A percentile compares a stretch with the other conserved stretches of the same genome.
Conservation (phyloP, 1,139 yeast species). For the Spencermartinsiella ligniputridi region DNA sequence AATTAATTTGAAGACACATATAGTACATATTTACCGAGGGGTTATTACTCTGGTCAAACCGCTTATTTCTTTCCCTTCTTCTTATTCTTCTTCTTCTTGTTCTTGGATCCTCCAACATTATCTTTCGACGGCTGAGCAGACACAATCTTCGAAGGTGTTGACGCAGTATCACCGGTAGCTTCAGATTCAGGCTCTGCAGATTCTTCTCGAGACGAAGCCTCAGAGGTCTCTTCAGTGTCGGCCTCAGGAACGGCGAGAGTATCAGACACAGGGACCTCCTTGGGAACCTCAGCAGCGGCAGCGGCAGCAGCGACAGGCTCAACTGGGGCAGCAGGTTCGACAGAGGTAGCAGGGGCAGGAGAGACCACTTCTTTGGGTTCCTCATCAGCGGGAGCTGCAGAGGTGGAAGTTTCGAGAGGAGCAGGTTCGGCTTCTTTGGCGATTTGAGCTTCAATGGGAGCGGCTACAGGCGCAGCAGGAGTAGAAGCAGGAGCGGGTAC, state of each 20-base stretch:
- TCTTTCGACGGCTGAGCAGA: constrained; percentile 10
- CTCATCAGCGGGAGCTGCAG: constrained; percentile 8
- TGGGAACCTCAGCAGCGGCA: background rate
- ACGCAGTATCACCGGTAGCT: constrained; percentile 3
- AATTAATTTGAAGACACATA: constrained; percentile 3
- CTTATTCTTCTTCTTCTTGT: constrained; percentile 23
- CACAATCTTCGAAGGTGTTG: background rate
- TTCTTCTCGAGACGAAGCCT: constrained; percentile 4
- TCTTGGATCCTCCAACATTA: constrained; percentile 14
- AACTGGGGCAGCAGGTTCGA: constrained; percentile 3
- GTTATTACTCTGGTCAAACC: background rate
- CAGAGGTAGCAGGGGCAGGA: constrained; percentile 1
- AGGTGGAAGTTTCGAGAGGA: constrained; percentile 5
- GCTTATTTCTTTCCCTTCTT: constrained; percentile 20
- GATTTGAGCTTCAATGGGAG: constrained; percentile 2
- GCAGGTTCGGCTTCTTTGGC: constrained; percentile 2
- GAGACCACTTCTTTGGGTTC: constrained; percentile 3
- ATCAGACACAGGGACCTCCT: no score
- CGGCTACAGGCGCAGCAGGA: constrained; percentile 5
- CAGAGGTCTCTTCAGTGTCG: constrained; percentile 8
- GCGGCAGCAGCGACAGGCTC: constrained; percentile 3
- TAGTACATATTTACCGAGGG: background rate
- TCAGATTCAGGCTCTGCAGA: constrained; percentile 10
- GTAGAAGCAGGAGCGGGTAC: constrained; percentile 7
- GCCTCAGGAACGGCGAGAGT: constrained; percentile 3